Conservation (phyloP, 257 asterid genomes). For the Solanum microdontum region DNA sequence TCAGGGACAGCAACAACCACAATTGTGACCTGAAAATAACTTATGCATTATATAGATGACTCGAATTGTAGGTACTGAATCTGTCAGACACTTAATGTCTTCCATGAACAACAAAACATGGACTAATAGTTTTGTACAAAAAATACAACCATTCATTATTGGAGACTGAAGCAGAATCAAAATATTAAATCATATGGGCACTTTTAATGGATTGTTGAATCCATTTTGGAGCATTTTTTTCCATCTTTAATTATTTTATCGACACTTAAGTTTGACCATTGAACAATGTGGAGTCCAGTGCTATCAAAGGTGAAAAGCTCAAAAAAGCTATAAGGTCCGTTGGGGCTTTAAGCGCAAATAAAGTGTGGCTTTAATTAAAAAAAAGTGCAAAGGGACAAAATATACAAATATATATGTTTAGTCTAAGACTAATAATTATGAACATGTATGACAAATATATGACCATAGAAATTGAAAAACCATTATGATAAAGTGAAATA, state of each 20-base stretch:
- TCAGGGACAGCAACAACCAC: slow-evolving; percentile 98
- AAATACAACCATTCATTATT: not conserved
- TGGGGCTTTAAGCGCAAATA: not conserved
- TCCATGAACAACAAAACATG: not conserved
- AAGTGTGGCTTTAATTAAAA: not conserved
- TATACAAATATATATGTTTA: not conserved
- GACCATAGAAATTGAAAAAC: not conserved
- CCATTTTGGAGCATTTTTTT: not conserved
- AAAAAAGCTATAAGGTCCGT: not conserved
- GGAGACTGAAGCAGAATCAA: not conserved
- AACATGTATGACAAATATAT: not conserved
- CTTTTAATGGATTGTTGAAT: not conserved
- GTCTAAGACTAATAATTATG: not conserved
- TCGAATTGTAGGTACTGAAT: not conserved
- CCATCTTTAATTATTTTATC: not conserved
- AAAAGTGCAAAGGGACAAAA: not conserved
- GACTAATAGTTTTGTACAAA: not conserved
- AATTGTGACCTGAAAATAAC: slow-evolving; percentile 69
- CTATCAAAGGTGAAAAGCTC: not conserved
- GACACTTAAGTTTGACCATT: not conserved
- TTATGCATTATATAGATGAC: slow-evolving; percentile 18
- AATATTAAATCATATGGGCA: not conserved
- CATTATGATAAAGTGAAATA: not conserved
- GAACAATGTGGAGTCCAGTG: not conserved
- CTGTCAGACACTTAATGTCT: not conserved